Base-by-base conservation (phyloP, 176 grass and related monocot species). In the Chloris gayana region DNA sequence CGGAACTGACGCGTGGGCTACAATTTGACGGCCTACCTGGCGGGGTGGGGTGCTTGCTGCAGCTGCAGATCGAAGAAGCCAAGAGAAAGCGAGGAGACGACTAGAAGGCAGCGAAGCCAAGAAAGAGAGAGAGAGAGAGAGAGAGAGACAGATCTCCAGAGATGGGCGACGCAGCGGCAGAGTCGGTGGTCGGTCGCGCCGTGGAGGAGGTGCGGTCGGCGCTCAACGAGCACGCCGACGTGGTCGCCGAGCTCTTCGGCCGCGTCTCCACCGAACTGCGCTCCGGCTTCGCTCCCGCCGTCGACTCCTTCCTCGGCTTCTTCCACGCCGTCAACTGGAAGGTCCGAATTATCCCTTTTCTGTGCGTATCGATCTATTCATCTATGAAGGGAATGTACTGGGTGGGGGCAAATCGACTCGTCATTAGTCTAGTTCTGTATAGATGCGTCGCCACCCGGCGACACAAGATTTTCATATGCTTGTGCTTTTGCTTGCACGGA, bases 321-420 rank as follows among this genome's bases (percentile, higher is more conserved):
- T 95, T 98, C 88, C 95, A 94, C 78, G 89, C 90, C 78, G 84
- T 98, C 59, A 84, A 98, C 81, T 98, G 95, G 95, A 95, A 94
- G 92, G 92, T 98, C 9, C 29, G 37, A 39, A 39, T 44, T 44
- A 10, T 13, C 41, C 41, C 41, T 44, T 11, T 12, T 44, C 7
- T 44, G 41, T 44, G 49, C 5, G 5, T 21, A 17, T 26, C n/a
- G 4, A 11, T 30, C 25, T 26, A 15, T 17, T 27, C 29, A 64
- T 64, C 61, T 64, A 17, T 8, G 2, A 17, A 27, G 57, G 57
- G 57, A 27, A 32, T 64, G 59, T 15, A 13, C 27, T 18, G 58
- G 58, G 58, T 61, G 7, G 25, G 25, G 26, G 26, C 12, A 29
- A 62, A 62, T 27, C 57, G 24, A 60, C 14, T 47, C 14, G 4